These are phyloP conservation scores for Lachnellula cervina DNA, from an alignment of 2,329 filamentous ascomycete species.

Conservation along the genomic window DNA sequence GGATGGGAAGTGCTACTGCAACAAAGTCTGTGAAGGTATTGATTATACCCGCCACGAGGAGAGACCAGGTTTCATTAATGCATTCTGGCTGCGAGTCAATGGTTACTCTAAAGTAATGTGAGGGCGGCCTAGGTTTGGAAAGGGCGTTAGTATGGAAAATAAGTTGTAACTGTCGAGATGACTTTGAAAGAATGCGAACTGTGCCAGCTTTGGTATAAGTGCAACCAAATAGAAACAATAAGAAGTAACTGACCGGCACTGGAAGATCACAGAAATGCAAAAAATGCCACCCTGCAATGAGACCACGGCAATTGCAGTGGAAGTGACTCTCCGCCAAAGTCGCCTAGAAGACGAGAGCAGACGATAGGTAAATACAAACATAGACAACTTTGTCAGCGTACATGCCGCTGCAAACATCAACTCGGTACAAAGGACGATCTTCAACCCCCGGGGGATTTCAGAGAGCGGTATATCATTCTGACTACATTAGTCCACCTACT, in stretches of 20 bases:
- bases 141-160: neutral
- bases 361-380: slow-evolving; percentile 31
- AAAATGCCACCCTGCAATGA: slow-evolving; percentile 22
- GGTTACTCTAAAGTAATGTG: slow-evolving; percentile 36
- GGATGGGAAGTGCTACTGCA: slow-evolving; percentile 48
- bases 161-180: neutral
- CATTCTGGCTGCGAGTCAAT: slow-evolving; percentile 34
- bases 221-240: neutral
- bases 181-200: neutral
- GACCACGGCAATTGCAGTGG: slow-evolving; percentile 17
- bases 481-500: neutral
- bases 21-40: slow-evolving; percentile 57
- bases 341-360: slow-evolving; percentile 18
- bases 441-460: slow-evolving; percentile 33
- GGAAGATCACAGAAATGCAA: slow-evolving; percentile 22
- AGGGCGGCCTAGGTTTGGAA: slow-evolving; percentile 30
- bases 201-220: neutral
- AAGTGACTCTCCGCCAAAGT: slow-evolving; percentile 23
- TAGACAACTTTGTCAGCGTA: slow-evolving; percentile 35
- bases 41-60: slow-evolving; percentile 50
- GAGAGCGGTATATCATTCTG: slow-evolving; percentile 36
- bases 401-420: slow-evolving; percentile 35
- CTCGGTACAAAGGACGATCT: slow-evolving; percentile 36
- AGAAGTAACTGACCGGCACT: slow-evolving; percentile 20
- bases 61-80: slow-evolving; percentile 46